phyloP scores from a whole-genome alignment of 164 flowering plant species.

The Houttuynia cordata region DNA sequence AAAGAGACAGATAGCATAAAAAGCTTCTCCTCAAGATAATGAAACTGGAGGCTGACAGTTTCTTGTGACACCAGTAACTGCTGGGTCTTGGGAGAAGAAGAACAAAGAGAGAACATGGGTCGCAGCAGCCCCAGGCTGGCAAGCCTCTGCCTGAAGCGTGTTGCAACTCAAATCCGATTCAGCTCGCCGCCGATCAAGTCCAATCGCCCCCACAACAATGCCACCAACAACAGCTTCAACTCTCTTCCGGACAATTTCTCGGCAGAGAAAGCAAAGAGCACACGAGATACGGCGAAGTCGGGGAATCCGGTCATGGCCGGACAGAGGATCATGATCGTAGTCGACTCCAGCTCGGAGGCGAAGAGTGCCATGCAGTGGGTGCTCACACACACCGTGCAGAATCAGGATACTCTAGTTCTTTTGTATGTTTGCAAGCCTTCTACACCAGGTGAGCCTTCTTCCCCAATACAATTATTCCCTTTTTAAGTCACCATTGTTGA shows the following conservation, averaged over 20 bases:
- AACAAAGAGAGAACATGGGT: constrained; percentile 21
- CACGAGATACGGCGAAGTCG: constrained; percentile 10
- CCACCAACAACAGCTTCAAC: constrained; percentile 7
- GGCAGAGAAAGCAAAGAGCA: constrained; percentile 5
- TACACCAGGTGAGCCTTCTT: constrained; percentile 25
- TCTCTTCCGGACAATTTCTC: background rate
- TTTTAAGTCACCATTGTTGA: too few species aligned
- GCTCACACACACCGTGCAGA: constrained; percentile 61
- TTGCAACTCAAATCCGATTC: constrained; percentile 41
- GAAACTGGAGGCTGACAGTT: too few species aligned
- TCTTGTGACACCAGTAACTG: background rate
- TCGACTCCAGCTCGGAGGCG: constrained; percentile 59
- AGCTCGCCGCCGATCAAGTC: constrained; percentile 45
- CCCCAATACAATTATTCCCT: too few species aligned
- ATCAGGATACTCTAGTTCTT: constrained; percentile 50
- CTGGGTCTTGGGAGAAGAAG: background rate
- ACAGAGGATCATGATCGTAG: constrained; percentile 67
- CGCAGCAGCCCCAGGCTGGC: constrained; percentile 31
- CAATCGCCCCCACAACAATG: constrained; percentile 11
- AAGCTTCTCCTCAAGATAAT: too few species aligned
- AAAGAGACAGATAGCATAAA: too few species aligned
- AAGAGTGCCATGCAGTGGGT: constrained; percentile 82
- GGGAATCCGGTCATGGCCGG: constrained; percentile 17
- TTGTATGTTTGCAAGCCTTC: constrained; percentile 40
- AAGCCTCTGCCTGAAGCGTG: constrained; percentile 44